Base-by-base conservation (phyloP, 2,329 filamentous ascomycete species). In the Colletotrichum spaethianum region DNA sequence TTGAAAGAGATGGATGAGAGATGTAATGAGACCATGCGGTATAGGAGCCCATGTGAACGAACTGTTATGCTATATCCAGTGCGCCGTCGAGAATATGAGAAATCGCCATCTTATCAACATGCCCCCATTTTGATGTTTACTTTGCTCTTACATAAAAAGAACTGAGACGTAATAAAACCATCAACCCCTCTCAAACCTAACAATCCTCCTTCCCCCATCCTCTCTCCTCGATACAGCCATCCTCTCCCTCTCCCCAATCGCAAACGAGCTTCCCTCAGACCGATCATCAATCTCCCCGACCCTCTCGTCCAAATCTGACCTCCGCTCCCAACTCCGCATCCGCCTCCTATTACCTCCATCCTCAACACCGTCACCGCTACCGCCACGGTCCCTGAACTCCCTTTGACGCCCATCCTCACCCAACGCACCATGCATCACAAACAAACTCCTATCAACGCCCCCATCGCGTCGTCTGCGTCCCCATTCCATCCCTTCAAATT, bases 261-360 rank as follows among this genome's bases (percentile, higher is more conserved):
- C 26, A 28, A 70, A 70, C 23, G 67, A 70, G 33, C 57, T 59
- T 33, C 63, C 48, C 36, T 66, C 48, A 11, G 56, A 56, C 16
- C 26, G 26, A 26, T 70, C 50, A 11, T 70, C 70, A 44, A 70
- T 64, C 42, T 70, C 61, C n/a, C 67, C 67, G n/a, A 65, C 50
- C 42, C 48, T 56, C 0, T 70, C 67, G 20, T 57, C 61, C 28
- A 26, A 23, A 48, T 71, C 67, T 46, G 48, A 65, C 14, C 70
- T 64, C 56, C 70, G 36, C 4, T 66, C 67, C 26, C 38, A 61
- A 26, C 68, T 73, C 52, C 56, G 33, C 31, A 40, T 31, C 33
- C 68, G 40, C 20, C 31, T 18, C 6, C 36, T 61, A 33, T 28
- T 42, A 3, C 44, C 26, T 60, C 23, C 28, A 7, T 33, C 23